Base-by-base conservation (phyloP, 495 filamentous ascomycete genomes). In the Cairneyella variabilis region DNA sequence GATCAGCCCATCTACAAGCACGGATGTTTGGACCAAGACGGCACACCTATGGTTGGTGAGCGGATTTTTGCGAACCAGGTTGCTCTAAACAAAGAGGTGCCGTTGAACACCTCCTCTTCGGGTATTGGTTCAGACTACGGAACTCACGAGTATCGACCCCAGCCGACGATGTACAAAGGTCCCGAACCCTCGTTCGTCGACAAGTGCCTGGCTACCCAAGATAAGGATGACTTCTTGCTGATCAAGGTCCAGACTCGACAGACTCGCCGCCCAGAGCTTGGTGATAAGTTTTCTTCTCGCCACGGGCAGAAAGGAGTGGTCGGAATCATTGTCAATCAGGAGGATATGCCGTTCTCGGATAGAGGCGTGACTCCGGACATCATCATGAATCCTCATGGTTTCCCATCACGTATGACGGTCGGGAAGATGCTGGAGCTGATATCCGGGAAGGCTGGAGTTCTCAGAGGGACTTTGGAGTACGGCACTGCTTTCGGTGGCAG, bases 361-460 rank as follows among this genome's bases (percentile, higher is more conserved):
- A 74, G 79, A 32, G 95, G 93, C 3, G 85, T 99, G 56, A 82
- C 80, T 34, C 93, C 93, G 0, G 93, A 99, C 67, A 93, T 99
- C 63, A 99, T 99, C 82, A 99, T 99, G 95, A 99, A 99, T 73
- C 93, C 93, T 1, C 93, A 99, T 71, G 93, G 95, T 82, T 97
- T 99, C 78, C 93, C 93, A 7, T 97, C 91, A 10, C 93, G 93
- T 66, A 99, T 99, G 93, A 99, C 93, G 42, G 95, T 99, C 59
- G 93, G 95, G 9, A 97, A 99, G 68, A 89, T 99, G 77, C 77
- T 99, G 46, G 93, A 99, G 68, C 85, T 96, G 38, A 77, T 99
- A 11, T 86, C 92, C 1, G 95, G 95, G 42, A 99, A 99, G 69
- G 92, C 95, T 2, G 88, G 91, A 21, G 84, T 97, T 2, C 66